Evolutionary conservation across 2,329 filamentous ascomycete genomes (phyloP), one percentile per base, ranked within the genome.

Genomic region (Botryotinia calthae): DNA sequence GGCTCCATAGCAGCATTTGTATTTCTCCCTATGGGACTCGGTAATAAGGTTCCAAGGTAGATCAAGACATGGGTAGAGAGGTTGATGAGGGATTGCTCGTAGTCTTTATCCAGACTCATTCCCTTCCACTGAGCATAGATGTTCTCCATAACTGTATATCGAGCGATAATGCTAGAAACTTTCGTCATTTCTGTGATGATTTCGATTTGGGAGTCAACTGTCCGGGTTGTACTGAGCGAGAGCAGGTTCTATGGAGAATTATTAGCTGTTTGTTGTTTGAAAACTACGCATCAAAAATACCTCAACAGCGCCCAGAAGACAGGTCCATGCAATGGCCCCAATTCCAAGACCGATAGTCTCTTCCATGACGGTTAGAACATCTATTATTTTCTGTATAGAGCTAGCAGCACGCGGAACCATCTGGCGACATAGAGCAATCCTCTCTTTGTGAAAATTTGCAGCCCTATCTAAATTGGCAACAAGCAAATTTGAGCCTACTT

Each of bases 111-210:
- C 25, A 72, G 64, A 22, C 20, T 69, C 74, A 76, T 76, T 4
- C 51, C 70, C 25, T 54, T 46, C 74, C 74, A 75, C 25, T 75
- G 68, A 46, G 56, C 31, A 37, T 76, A 74, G 4, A 75, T 74
- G 59, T 66, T 75, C 40, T 76, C 75, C 68, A 76, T 73, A 14
- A 75, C 71, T 16, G 65, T 67, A 42, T 76, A 75, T 56, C 75
- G 68, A 56, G 72, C 75, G n/a, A 76, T 66, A 3, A 74, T 67
- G 16, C 59, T 71, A 22, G 64, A 69, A 12, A 76, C 44, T 16
- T 70, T 65, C 4, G 63, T 65, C 18, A 75, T 40, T 20, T 70
- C 42, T 10, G 44, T 10, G 12, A 58, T 20, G 22, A 59, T 51
- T 25, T 46, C 51, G 5, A 48, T n/a, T 69, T 34, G 31, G 5